phyloP scores from a whole-genome alignment of 495 filamentous ascomycete species.

The Lophium mytilinum region DNA sequence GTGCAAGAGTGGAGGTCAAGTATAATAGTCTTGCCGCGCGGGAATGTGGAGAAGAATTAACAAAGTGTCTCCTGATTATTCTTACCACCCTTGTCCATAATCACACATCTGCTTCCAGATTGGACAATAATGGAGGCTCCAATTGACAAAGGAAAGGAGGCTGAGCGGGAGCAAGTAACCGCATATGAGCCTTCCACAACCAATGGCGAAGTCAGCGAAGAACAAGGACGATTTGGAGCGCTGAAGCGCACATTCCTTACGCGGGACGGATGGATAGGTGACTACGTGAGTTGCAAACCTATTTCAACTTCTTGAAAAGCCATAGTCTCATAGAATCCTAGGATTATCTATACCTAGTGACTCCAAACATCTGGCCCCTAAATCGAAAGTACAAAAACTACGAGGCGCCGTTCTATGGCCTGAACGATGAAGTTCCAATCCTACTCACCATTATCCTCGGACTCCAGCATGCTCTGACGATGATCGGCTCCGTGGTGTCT shows the following conservation, averaged over 20 bases:
- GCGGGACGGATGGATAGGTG: slow-evolving; percentile 31
- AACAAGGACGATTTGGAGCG: slow-evolving; percentile 20
- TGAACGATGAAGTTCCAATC: slow-evolving; percentile 33
- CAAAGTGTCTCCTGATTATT: too few relatives aligned
- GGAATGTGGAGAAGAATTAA: too few relatives aligned
- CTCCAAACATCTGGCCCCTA: slow-evolving; percentile 38
- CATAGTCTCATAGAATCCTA: background rate
- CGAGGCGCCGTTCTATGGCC: slow-evolving; percentile 36
- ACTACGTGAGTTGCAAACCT: slow-evolving; percentile 30
- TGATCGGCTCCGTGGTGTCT: slow-evolving; percentile 32
- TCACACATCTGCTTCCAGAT: background rate
- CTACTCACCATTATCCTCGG: slow-evolving; percentile 36
- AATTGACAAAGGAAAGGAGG: background rate
- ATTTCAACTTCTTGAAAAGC: background rate
- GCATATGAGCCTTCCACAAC: background rate
- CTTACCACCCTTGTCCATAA: background rate
- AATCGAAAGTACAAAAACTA: slow-evolving; percentile 35
- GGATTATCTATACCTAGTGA: slow-evolving; percentile 38
- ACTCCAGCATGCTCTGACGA: slow-evolving; percentile 35
- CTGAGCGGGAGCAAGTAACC: background rate
- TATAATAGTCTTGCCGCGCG: too few relatives aligned
- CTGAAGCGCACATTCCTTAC: slow-evolving; percentile 32
- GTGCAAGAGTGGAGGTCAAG: too few relatives aligned
- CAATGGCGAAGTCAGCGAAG: background rate
- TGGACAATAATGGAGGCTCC: background rate